These are phyloP conservation scores for Glycyrrhiza uralensis DNA, from an alignment of 306 rosid species.

Conservation along the genomic window DNA sequence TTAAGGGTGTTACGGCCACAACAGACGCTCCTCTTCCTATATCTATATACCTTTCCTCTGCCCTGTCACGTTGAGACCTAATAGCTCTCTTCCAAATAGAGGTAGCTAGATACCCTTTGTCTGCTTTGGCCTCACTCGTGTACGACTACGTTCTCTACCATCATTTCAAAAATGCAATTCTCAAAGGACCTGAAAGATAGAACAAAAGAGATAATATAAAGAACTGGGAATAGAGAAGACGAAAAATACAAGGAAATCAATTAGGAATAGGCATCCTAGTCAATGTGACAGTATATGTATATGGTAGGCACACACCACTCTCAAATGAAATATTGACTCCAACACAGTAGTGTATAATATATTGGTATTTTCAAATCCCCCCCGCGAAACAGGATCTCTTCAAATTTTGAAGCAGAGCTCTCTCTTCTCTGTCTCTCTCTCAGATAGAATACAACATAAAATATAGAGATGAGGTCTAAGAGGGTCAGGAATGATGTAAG, in stretches of 20 bases:
- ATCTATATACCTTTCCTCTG: conserved; percentile 10
- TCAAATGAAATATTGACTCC: conserved; percentile 13
- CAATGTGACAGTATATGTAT: background rate
- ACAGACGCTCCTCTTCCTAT: conserved; percentile 36
- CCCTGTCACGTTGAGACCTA: conserved; percentile 24
- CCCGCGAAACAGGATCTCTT: conserved; percentile 50
- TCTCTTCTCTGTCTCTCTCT: conserved; percentile 17
- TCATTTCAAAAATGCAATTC: conserved; percentile 22
- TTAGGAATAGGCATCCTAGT: background rate
- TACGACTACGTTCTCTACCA: conserved; percentile 14
- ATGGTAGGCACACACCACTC: conserved; percentile 20
- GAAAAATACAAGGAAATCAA: background rate
- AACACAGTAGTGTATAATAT: background rate
- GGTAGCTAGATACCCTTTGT: conserved; percentile 35
- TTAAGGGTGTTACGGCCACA: conserved; percentile 5
- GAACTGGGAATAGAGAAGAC: background rate
- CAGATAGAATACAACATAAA: conserved; percentile 29
- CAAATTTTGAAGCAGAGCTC: conserved; percentile 47
- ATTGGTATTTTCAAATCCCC: conserved; percentile 17
- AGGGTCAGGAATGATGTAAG: conserved; percentile 64
- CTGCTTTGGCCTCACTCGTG: conserved; percentile 27
- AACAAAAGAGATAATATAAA: conserved; percentile 9
- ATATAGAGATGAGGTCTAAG: conserved; percentile 37
- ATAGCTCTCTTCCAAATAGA: background rate
- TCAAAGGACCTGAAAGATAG: background rate